Conservation (phyloP, 148 eudicot species). For the Talinum fruticosum region DNA sequence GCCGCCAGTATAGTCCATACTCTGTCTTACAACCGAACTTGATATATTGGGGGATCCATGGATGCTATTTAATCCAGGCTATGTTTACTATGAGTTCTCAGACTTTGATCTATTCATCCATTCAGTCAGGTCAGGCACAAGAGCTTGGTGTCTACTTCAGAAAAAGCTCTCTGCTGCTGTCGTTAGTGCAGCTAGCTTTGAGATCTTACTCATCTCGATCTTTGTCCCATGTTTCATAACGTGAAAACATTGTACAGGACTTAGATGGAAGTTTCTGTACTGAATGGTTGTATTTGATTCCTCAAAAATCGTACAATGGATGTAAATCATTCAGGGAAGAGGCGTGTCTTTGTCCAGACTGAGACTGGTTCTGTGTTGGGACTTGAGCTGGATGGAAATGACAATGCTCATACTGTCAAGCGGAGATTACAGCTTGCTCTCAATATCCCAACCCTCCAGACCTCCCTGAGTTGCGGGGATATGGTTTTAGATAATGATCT, state of each 20-base stretch:
- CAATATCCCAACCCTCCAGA: slow-evolving; percentile 34
- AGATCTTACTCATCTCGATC: slow-evolving; percentile 6
- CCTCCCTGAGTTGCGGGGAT: slow-evolving; percentile 37
- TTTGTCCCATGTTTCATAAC: slow-evolving; percentile 36
- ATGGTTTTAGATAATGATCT: slow-evolving; percentile 36
- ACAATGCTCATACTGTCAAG: slow-evolving; percentile 39
- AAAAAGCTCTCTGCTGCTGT: slow-evolving; percentile 28
- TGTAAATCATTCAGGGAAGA: slow-evolving; percentile 29
- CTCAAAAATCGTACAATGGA: slow-evolving; percentile 24
- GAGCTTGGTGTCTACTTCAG: slow-evolving; percentile 30
- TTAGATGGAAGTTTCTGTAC: slow-evolving; percentile 34
- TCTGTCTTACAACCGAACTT: slow-evolving; percentile 8
- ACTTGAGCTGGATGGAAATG: slow-evolving; percentile 36
- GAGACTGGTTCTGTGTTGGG: slow-evolving; percentile 41
- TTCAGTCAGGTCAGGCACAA: slow-evolving; percentile 10
- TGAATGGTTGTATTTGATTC: slow-evolving; percentile 23
- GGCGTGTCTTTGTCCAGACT: slow-evolving; percentile 44
- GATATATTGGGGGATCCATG: slow-evolving; percentile 11
- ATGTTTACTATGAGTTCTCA: slow-evolving; percentile 25
- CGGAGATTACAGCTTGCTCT: slow-evolving; percentile 36
- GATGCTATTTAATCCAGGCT: slow-evolving; percentile 18
- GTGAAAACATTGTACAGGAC: slow-evolving; percentile 27
- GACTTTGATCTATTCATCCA: slow-evolving; percentile 2
- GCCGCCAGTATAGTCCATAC: slow-evolving; percentile 15
- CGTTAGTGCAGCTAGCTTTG: slow-evolving; percentile 20